phyloP scores from a whole-genome alignment of 1,284 basidiomycete genomes.

The Inonotus hispidus region DNA sequence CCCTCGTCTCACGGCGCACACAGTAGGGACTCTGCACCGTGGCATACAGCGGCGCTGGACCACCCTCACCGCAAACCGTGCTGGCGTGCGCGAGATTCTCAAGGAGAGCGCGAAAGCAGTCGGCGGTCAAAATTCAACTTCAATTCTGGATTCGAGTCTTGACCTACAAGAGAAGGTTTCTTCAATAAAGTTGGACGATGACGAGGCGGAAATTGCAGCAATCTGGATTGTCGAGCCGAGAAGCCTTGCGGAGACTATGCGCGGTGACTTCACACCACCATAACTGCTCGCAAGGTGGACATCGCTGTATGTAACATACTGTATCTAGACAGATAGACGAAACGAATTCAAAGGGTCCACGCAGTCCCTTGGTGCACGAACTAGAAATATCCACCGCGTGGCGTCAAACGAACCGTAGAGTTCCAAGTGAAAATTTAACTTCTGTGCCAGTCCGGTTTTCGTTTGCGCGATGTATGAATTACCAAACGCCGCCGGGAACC shows the following conservation, averaged over 20 bases:
- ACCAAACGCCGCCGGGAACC: no score
- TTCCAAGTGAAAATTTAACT: no score
- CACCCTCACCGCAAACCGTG: conserved; percentile 74
- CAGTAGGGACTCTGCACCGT: conserved; percentile 61
- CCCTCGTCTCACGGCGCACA: conserved; percentile 59
- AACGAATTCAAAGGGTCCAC: neutral
- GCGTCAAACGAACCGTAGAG: no score
- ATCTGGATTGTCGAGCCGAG: conserved; percentile 72
- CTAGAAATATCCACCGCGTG: no score
- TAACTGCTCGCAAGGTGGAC: neutral
- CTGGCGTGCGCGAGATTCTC: conserved; percentile 70
- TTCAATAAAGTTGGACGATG: conserved; percentile 3
- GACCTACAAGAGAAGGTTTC: neutral
- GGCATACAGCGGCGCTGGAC: conserved; percentile 72
- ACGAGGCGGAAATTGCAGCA: conserved; percentile 36
- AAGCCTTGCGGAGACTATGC: conserved; percentile 70
- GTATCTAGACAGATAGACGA: neutral
- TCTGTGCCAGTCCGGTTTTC: no score
- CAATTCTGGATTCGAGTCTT: neutral
- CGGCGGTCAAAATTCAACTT: neutral
- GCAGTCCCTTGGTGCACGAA: no score
- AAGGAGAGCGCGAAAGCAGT: conserved; percentile 41
- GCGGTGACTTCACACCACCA: conserved; percentile 20
- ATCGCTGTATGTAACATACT: neutral
- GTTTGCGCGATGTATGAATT: no score